Evolutionary conservation across 345 rosid species (phyloP).

Genomic region (Abelmoschus esculentus): DNA sequence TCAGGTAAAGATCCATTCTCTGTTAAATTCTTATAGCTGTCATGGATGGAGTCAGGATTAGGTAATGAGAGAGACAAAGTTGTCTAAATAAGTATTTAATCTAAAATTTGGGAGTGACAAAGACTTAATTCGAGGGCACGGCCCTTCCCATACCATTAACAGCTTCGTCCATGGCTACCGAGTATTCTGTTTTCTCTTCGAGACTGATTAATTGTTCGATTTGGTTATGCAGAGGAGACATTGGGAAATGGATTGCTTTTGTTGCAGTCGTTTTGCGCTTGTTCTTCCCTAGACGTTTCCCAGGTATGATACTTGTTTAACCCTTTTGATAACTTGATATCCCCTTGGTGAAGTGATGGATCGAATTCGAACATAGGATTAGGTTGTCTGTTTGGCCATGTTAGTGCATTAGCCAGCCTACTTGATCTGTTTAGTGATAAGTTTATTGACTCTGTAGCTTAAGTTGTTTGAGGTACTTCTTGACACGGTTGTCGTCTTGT

Average conservation of each 20-base stretch:
- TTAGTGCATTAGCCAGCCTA: neutral
- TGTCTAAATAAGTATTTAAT: too few species aligned
- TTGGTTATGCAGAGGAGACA: conserved; percentile 47
- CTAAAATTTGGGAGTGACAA: too few species aligned
- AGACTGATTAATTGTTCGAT: too few species aligned
- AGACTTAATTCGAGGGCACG: too few species aligned
- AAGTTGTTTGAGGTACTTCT: neutral
- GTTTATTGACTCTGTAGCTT: neutral
- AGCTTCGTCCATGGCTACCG: neutral
- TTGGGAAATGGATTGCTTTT: conserved; percentile 82
- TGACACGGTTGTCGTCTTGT: neutral
- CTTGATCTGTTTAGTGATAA: neutral
- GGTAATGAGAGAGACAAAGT: too few species aligned
- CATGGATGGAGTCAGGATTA: too few species aligned
- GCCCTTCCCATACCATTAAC: too few species aligned
- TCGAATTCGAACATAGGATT: too few species aligned
- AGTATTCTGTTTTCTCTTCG: too few species aligned
- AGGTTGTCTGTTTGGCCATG: neutral
- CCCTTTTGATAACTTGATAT: too few species aligned
- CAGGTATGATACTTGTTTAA: conserved; percentile 29
- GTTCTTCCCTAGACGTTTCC: conserved; percentile 73
- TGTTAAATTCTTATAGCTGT: neutral
- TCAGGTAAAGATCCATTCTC: conserved; percentile 42
- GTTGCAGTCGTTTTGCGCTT: conserved; percentile 64
- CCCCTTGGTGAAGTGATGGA: too few species aligned